Evolutionary conservation across 2,329 filamentous ascomycete species (phyloP).

Genomic region (Hymenoscyphus repandus): DNA sequence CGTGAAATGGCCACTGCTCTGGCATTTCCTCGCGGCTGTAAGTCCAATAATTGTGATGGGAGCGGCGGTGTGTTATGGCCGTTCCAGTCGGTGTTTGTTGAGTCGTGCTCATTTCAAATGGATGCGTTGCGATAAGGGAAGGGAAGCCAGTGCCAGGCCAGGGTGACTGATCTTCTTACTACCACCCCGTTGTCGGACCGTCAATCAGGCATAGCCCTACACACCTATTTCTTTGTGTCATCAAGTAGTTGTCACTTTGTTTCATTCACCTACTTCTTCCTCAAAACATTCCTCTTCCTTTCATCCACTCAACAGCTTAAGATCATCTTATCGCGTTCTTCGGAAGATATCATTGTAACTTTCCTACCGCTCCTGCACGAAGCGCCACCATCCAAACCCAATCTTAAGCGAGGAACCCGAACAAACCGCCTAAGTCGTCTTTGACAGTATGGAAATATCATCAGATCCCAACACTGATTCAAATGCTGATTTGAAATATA

Average conservation of each 20-base stretch:
- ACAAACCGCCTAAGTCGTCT: neutral
- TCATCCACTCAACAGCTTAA: neutral
- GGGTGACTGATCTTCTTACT: too few species aligned
- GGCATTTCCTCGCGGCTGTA: too few species aligned
- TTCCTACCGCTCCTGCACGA: constrained; percentile 4
- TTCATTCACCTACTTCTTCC: neutral
- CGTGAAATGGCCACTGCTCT: too few species aligned
- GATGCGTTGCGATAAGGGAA: neutral
- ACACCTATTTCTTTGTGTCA: constrained; percentile 14
- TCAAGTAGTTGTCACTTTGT: constrained; percentile 7
- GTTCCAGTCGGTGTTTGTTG: neutral
- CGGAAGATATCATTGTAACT: neutral
- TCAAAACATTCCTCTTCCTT: neutral
- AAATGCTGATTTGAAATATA: too few species aligned
- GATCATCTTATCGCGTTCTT: constrained; percentile 12
- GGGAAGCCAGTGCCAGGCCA: neutral
- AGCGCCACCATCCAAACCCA: neutral
- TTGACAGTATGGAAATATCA: too few species aligned
- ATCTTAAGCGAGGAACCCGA: constrained; percentile 17
- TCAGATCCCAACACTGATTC: too few species aligned
- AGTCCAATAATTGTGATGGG: neutral
- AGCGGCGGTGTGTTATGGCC: neutral
- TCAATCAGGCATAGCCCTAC: constrained; percentile 5
- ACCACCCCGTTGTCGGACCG: constrained; percentile 1
- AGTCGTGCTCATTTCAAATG: neutral